Base-by-base conservation (phyloP, 352 stramenopile species). In the Pythium phragmitis region DNA sequence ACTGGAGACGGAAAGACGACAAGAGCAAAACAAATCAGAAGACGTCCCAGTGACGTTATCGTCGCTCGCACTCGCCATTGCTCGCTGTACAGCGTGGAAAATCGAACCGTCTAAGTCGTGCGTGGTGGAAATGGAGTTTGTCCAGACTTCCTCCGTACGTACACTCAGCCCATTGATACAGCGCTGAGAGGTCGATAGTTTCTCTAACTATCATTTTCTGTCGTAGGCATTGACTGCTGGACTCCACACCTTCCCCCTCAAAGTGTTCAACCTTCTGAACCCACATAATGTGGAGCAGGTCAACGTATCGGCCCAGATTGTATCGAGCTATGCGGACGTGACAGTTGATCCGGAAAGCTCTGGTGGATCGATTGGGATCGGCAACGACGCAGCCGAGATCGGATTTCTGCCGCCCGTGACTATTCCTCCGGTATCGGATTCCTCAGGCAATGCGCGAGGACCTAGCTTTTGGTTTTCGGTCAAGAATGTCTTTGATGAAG, bases 401-500 rank as follows among this genome's bases (percentile, higher is more conserved):
- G 87, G 79, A 56, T 92, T 87, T 36, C 68, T 96, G 14, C 81
- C 86, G 37, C 85, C 85, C 45, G 67, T 95, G 4, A 87, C 79
- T 7, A 75, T 95, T 7, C 88, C 88, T 21, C 81, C 85, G 23
- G 66, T 72, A 13, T 63, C 75, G 19, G 85, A 94, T 48, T 36
- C 58, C 23, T 47, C 56, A 7, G 45, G 42, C 1, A 56, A 34
- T 21, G 66, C 72, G n/a, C 76, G 87, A 19, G 80, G 77, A 49
- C 77, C 79, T 5, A 93, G 76, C 61, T 92, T 94, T 52, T 92
- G 88, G 88, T 92, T 94, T 63, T 89, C 82, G 17, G 45, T 96
- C 21, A 80, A 77, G 56, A 96, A 96, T 63, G 77, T 96, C 30
- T 95, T 91, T 65, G 88, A 96, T 49, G 85, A 94, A 77, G 86